phyloP scores from a whole-genome alignment of 2,329 filamentous ascomycete species.

The Apiospora rasikravindrae region DNA sequence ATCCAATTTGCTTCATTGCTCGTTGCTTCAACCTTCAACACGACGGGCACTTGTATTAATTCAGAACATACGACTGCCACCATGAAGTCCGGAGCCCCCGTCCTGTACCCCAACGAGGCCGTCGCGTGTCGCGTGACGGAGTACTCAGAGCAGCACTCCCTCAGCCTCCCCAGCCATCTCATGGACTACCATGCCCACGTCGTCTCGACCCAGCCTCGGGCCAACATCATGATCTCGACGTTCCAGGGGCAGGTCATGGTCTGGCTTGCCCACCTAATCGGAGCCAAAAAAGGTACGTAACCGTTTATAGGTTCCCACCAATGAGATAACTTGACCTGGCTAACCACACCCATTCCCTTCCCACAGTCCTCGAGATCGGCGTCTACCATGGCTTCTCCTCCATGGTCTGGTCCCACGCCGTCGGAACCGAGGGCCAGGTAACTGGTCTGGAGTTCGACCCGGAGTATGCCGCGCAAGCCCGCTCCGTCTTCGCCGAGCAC shows the following conservation, averaged over 20 bases:
- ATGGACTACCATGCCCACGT: slow-evolving; percentile 35
- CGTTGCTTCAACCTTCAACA: slow-evolving; percentile 12
- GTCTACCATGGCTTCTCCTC: slow-evolving; percentile 56
- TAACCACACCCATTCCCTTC: not conserved
- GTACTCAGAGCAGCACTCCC: slow-evolving; percentile 38
- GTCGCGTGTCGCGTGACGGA: slow-evolving; percentile 34
- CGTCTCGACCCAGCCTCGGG: slow-evolving; percentile 22
- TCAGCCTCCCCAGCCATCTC: slow-evolving; percentile 36
- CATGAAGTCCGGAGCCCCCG: slow-evolving; percentile 34
- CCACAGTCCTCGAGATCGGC: slow-evolving; percentile 53
- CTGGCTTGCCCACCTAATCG: slow-evolving; percentile 47
- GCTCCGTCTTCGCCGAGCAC: slow-evolving; percentile 44
- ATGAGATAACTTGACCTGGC: not conserved
- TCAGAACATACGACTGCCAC: not conserved
- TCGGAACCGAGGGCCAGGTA: slow-evolving; percentile 49
- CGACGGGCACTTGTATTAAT: slow-evolving; percentile 18
- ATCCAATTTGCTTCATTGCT: not conserved
- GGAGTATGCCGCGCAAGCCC: slow-evolving; percentile 49
- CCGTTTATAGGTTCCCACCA: no score
- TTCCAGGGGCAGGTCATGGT: slow-evolving; percentile 48
- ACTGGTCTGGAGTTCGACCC: slow-evolving; percentile 51
- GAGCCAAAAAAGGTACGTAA: slow-evolving; percentile 46
- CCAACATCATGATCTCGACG: slow-evolving; percentile 47
- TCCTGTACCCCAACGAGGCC: slow-evolving; percentile 38
- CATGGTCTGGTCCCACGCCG: slow-evolving; percentile 53